Evolutionary conservation across 768 basidiomycete genomes (phyloP).

Genomic region (Suillus subluteus): DNA sequence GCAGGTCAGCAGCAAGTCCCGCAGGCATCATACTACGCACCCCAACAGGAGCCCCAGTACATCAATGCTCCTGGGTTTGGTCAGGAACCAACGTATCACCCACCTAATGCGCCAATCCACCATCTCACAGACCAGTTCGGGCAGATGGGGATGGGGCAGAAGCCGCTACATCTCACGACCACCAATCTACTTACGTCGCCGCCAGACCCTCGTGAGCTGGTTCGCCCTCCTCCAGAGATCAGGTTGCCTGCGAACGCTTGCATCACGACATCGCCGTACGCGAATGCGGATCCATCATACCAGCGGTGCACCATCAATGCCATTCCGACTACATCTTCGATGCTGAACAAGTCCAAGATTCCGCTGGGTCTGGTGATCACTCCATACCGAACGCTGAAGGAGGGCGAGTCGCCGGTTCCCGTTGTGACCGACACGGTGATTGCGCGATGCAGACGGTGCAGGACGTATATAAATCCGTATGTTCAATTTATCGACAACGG

Average conservation of each 20-base stretch:
- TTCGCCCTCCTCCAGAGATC: constrained; percentile 85
- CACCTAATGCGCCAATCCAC: constrained; percentile 49
- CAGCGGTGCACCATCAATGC: constrained; percentile 90
- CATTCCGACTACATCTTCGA: constrained; percentile 88
- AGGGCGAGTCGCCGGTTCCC: constrained; percentile 85
- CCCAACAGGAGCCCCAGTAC: constrained; percentile 44
- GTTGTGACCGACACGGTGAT: constrained; percentile 93
- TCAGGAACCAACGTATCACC: constrained; percentile 45
- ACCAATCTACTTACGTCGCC: constrained; percentile 92
- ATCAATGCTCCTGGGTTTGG: constrained; percentile 48
- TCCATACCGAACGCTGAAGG: constrained; percentile 85
- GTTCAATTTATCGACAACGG: constrained; percentile 98
- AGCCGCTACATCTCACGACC: constrained; percentile 78
- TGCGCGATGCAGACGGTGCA: constrained; percentile 92
- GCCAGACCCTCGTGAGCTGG: constrained; percentile 86
- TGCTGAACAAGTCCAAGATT: constrained; percentile 87
- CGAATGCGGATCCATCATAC: constrained; percentile 90
- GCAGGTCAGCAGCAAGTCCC: constrained; percentile 49
- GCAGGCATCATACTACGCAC: constrained; percentile 56
- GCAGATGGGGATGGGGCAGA: constrained; percentile 87
- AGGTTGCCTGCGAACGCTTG: constrained; percentile 84
- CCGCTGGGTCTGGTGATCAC: constrained; percentile 89
- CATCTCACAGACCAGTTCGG: constrained; percentile 83
- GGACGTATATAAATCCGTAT: constrained; percentile 97
- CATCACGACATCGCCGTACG: constrained; percentile 74